Evolutionary conservation across 805 yeast species (phyloP), one percentile per base, ranked within the genome.

Genomic region (Yarrowia sp.): DNA sequence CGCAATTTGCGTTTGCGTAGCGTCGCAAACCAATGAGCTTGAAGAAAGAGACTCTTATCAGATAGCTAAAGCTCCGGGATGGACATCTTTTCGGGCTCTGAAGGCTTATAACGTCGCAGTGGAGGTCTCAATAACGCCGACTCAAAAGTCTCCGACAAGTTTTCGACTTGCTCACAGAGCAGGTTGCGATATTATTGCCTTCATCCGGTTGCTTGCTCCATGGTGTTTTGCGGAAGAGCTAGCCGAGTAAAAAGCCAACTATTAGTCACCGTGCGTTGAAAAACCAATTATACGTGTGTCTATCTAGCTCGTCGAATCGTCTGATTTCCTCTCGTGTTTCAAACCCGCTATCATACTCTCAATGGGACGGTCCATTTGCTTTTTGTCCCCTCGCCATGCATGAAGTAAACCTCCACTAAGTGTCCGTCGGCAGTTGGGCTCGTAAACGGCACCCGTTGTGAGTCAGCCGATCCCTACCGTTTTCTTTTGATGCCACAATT

Each of bases 321-420:
- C 49, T 44, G 49, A 44, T 44, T 44, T 20, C n/a, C 33, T 19
- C 33, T 13, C 49, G 49, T 44, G 49, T 19, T 44, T 44, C 47
- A 43, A 9, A 43, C 24, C 13, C 3, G 24, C 47, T 12, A n/a
- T 43, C 15, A 10, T 10, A 9, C 15, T 20, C 33, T 12, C 49
- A 33, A 19, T 44, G 13, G 20, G 33, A 12, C 33, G 15, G 33
- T 44, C 47, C 47, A 13, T 7, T 44, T 19, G 8, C 33, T 44
- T 44, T 44, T 44, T 44, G 9, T 20, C 33, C 33, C 33, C 49
- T 44, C 49, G 12, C 49, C 10, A 13, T 44, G 53, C 53, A 49
- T 49, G n/a, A 49, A 49, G 39, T n/a, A 49, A 15, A n/a, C 38
- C 14, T 3, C 19, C 30, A 49, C 24, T 49, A 33, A 49, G 17